A percentile compares a stretch with the other conserved stretches of the same genome.
Evolutionary conservation across 1,284 basidiomycete species (phyloP).

Genomic region (Sanguinoderma infundibulare): DNA sequence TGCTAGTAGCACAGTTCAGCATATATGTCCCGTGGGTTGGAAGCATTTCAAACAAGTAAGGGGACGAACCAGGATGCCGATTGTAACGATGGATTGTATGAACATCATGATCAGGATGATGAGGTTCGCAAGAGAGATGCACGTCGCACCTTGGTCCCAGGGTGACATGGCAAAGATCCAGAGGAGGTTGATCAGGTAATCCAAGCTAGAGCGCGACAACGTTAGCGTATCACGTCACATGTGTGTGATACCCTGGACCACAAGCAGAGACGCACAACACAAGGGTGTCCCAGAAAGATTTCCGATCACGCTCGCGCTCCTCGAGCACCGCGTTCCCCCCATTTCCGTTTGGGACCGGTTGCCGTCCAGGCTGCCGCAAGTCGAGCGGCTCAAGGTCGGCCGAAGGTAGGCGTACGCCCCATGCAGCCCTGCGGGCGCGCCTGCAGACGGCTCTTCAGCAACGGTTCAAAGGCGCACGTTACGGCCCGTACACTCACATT

Average conservation of each 20-base stretch:
- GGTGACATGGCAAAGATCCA: constrained; percentile 74
- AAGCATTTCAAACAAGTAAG: constrained; percentile 10
- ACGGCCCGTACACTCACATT: neutral
- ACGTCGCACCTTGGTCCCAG: constrained; percentile 58
- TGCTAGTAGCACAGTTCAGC: neutral
- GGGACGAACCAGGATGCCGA: constrained; percentile 62
- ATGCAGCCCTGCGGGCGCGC: neutral
- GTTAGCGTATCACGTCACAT: too few relatives aligned
- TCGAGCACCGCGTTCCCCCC: neutral
- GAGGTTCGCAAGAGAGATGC: neutral
- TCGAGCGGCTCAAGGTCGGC: neutral
- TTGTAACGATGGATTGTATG: constrained; percentile 71
- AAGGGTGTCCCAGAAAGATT: neutral
- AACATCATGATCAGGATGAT: constrained; percentile 40
- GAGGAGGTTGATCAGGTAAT: constrained; percentile 54
- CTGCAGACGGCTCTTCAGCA: neutral
- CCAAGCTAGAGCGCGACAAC: neutral
- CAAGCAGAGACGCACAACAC: neutral
- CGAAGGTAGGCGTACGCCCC: neutral
- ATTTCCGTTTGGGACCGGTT: neutral
- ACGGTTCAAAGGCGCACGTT: neutral
- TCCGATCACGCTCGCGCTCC: neutral
- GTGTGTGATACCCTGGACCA: too few relatives aligned
- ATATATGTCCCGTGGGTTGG: neutral
- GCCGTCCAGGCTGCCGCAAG: neutral